These are phyloP conservation scores for Cyclotella sp. DNA, from an alignment of 108 stramenopile genomes.

Conservation along the genomic window DNA sequence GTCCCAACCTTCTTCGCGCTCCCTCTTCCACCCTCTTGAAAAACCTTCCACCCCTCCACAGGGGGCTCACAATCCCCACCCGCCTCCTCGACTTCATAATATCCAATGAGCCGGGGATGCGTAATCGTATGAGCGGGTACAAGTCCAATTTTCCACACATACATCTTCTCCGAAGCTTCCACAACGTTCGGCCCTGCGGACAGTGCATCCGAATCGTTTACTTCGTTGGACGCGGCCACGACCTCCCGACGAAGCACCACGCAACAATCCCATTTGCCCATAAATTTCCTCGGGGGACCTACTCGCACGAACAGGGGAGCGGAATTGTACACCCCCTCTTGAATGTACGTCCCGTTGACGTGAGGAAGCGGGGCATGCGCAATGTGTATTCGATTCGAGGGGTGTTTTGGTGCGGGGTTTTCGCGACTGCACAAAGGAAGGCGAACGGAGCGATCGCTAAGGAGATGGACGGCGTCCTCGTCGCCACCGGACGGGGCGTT, in stretches of 20 bases:
- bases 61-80: slow-evolving; percentile 26
- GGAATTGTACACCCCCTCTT: slow-evolving; percentile 32
- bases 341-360: slow-evolving; percentile 53
- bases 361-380: slow-evolving; percentile 39
- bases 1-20: neutral
- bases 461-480: neutral
- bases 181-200: neutral
- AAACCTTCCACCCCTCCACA: slow-evolving; percentile 41
- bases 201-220: neutral
- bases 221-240: neutral
- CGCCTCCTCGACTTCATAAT: slow-evolving; percentile 24
- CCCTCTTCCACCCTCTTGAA: slow-evolving; percentile 17
- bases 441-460: neutral
- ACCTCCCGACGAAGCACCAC: slow-evolving; percentile 42
- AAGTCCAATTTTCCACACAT: slow-evolving; percentile 42
- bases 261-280: slow-evolving; percentile 46
- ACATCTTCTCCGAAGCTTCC: neutral
- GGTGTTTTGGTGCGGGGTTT: slow-evolving; percentile 12
- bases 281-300: slow-evolving; percentile 49
- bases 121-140: slow-evolving; percentile 33
- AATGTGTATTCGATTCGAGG: slow-evolving; percentile 23
- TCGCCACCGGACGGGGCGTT: neutral
- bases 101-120: slow-evolving; percentile 38
- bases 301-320: slow-evolving; percentile 43
- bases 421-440: neutral